Evolutionary conservation across 2,329 filamentous ascomycete species (phyloP).

Genomic region (Clonostachys sp.): DNA sequence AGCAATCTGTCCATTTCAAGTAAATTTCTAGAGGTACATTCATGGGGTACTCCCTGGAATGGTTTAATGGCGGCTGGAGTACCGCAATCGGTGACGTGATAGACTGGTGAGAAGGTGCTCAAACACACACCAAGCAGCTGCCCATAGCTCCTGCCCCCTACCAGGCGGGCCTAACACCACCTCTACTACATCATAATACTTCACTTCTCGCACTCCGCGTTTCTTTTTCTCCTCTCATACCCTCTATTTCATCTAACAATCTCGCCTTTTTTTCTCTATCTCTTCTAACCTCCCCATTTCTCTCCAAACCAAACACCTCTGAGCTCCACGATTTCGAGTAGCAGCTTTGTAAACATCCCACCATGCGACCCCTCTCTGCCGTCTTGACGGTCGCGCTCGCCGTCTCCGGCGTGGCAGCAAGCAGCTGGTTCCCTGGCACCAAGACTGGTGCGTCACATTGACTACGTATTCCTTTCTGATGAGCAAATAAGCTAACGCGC

Average conservation of each 20-base stretch:
- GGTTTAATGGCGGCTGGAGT: no score
- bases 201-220: neutral
- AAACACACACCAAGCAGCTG: neutral
- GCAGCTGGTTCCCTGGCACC: slow-evolving; percentile 71
- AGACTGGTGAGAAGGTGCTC: no score
- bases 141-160: neutral
- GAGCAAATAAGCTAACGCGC: neutral
- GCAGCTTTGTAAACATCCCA: slow-evolving; percentile 13
- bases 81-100: no score
- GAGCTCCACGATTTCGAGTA: neutral
- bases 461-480: neutral
- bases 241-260: no score
- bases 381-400: slow-evolving; percentile 69
- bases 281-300: neutral
- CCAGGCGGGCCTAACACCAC: no score
- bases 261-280: neutral
- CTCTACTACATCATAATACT: no score
- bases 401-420: slow-evolving; percentile 64
- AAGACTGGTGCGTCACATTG: slow-evolving; percentile 61
- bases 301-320: neutral
- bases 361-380: slow-evolving; percentile 74
- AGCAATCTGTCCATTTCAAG: no score
- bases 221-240: neutral
- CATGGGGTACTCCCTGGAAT: no score
- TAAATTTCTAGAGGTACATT: no score